Conservation (phyloP, 73 alveolate species). For the Stentor coeruleus region DNA sequence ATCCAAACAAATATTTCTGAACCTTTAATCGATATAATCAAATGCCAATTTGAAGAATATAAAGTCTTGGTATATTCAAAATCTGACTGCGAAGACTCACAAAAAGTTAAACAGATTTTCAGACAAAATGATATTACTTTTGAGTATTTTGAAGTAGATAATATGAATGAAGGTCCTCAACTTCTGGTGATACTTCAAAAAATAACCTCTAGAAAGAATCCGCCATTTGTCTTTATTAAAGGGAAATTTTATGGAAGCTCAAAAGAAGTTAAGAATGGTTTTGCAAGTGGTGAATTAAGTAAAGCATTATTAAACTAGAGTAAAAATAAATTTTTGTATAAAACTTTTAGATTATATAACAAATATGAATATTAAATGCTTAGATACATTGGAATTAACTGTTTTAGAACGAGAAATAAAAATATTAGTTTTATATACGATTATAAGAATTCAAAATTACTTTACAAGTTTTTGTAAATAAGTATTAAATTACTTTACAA, state of each 20-base stretch:
- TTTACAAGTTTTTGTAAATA: too few relatives aligned
- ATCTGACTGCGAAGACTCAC: not conserved
- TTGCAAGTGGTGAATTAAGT: conserved; percentile 3
- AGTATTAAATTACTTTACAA: too few relatives aligned
- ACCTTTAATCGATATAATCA: not conserved
- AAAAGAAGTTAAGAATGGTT: not conserved
- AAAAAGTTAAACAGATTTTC: not conserved
- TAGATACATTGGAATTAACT: too few relatives aligned
- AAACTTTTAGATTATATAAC: too few relatives aligned
- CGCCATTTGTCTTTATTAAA: not conserved
- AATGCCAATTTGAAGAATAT: not conserved
- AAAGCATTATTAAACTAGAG: too few relatives aligned
- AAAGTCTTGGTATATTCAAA: not conserved
- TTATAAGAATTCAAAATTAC: too few relatives aligned
- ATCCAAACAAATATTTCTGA: not conserved
- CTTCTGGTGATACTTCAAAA: not conserved
- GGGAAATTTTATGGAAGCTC: conserved; percentile 4
- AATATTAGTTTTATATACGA: too few relatives aligned
- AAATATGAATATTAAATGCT: too few relatives aligned
- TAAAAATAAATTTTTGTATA: too few relatives aligned
- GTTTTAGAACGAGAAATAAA: too few relatives aligned
- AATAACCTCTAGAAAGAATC: not conserved
- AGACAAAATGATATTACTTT: not conserved
- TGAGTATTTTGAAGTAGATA: conserved; percentile 1
- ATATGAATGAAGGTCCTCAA: not conserved